Conservation (phyloP, 306 rosid species). For the Cajanus cajan region DNA sequence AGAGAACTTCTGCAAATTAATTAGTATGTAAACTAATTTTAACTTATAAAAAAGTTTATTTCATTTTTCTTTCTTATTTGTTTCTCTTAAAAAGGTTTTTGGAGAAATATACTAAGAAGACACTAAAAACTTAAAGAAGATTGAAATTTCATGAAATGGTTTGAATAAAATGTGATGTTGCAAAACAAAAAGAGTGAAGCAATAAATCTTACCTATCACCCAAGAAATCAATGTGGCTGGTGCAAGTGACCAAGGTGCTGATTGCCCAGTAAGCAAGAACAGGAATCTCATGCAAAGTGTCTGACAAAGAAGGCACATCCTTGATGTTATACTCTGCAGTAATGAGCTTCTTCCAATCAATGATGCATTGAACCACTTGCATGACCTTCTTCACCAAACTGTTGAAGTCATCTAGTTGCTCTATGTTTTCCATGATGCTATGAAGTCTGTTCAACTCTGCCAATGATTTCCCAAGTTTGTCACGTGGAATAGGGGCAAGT, state of each 20-base stretch:
- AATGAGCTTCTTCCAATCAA: constrained; percentile 40
- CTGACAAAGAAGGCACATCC: constrained; percentile 29
- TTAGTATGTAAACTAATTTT: no score
- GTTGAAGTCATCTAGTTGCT: background rate
- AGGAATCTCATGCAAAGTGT: constrained; percentile 34
- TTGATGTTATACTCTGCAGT: background rate
- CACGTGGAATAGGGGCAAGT: constrained; percentile 8
- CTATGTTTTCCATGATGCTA: background rate
- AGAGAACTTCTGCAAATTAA: no score
- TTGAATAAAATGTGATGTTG: background rate
- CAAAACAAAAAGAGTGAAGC: background rate
- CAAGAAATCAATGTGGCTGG: constrained; percentile 19
- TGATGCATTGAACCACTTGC: constrained; percentile 45
- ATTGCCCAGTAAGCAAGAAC: constrained; percentile 33
- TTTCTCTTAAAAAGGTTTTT: no score
- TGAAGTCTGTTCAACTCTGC: constrained; percentile 27
- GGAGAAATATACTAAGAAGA: no score
- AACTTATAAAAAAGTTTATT: no score
- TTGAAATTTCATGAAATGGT: background rate
- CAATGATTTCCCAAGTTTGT: constrained; percentile 30
- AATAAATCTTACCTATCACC: constrained; percentile 7
- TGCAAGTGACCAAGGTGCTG: constrained; percentile 29
- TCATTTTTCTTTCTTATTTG: no score
- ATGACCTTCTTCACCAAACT: constrained; percentile 1
- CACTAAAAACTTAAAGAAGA: no score